Evolutionary conservation across 2,329 filamentous ascomycete genomes (phyloP), one percentile per base, ranked within the genome.

Genomic region (Escovopsis sp.): DNA sequence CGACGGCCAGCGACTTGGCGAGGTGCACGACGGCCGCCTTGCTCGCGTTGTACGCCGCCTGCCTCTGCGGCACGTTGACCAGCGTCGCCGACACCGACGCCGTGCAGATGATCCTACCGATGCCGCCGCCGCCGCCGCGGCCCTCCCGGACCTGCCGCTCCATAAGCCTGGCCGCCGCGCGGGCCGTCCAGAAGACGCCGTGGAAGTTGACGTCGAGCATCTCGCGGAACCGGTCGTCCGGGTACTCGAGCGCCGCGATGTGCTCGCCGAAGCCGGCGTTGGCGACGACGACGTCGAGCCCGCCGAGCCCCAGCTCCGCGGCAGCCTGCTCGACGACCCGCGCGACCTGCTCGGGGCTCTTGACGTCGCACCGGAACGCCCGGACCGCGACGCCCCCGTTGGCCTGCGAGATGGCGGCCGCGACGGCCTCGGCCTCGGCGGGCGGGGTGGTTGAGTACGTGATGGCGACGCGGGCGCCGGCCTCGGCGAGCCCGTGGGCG

Each of bases 51-150:
- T 86, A 86, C 6, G 78, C 75, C 6, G 77, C 69, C 63, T 88
- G 83, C 50, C 79, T 56, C 63, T 87, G 82, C 5, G 82, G 84
- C 45, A 85, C 71, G 57, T 87, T 88, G 57, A 78, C 80, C 51
- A 88, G 80, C 55, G 82, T 81, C 4, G 77, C 84, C 50, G 75
- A 82, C 73, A 88, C 88, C 46, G 77, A 82, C 1, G 84, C 80
- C 5, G 84, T 89, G 26, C 79, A 80, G 50, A 89, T 76, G 59
- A 88, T 85, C 57, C 76, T 81, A n/a, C 82, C 82, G 28, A 70
- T 4, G 66, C 2, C 76, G 15, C 12, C 23, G 12, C 36, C 28
- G 66, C 2, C 76, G 15, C 12, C 23, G 12, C 36, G n/a, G 2
- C 36, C 18, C 10, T 15, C 6, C 36, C 11, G 23, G 23, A 23